phyloP scores from a whole-genome alignment of 768 basidiomycete genomes.

The Leccinum boreale region DNA sequence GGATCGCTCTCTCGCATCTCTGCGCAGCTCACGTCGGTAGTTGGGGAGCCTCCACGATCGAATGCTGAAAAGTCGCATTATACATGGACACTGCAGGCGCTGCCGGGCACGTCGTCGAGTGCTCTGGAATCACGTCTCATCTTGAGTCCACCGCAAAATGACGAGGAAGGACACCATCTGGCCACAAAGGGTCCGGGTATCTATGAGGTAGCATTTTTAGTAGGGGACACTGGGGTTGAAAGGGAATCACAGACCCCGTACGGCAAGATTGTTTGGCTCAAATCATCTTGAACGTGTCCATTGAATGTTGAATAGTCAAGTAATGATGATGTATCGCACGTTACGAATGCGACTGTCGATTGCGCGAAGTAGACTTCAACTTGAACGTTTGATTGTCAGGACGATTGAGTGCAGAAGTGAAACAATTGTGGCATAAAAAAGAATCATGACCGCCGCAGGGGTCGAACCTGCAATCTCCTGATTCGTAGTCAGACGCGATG shows the following conservation, averaged over 20 bases:
- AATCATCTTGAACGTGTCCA: not conserved
- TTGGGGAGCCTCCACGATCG: slow-evolving; percentile 39
- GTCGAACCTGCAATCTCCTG: slow-evolving; percentile 95
- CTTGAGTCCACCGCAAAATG: slow-evolving; percentile 34
- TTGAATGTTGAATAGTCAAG: not conserved
- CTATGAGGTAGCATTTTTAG: slow-evolving; percentile 52
- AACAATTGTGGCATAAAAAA: too few species aligned
- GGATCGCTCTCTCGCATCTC: slow-evolving; percentile 30
- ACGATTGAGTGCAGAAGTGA: too few species aligned
- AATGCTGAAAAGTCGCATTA: slow-evolving; percentile 22
- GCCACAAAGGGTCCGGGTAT: slow-evolving; percentile 35
- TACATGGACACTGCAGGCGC: slow-evolving; percentile 44
- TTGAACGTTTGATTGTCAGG: too few species aligned
- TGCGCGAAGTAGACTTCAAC: too few species aligned
- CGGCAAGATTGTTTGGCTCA: slow-evolving; percentile 46
- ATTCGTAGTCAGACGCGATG: slow-evolving; percentile 93
- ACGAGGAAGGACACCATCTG: slow-evolving; percentile 35
- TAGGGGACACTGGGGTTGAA: slow-evolving; percentile 29
- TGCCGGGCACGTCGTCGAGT: slow-evolving; percentile 9
- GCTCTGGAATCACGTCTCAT: slow-evolving; percentile 30
- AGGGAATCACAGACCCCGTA: slow-evolving; percentile 43
- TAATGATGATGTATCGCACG: not conserved
- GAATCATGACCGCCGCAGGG: slow-evolving; percentile 40
- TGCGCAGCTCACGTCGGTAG: slow-evolving; percentile 44
- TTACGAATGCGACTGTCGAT: not conserved